These are phyloP conservation scores for Platismatia glauca DNA, from an alignment of 495 filamentous ascomycete genomes.

Conservation along the genomic window DNA sequence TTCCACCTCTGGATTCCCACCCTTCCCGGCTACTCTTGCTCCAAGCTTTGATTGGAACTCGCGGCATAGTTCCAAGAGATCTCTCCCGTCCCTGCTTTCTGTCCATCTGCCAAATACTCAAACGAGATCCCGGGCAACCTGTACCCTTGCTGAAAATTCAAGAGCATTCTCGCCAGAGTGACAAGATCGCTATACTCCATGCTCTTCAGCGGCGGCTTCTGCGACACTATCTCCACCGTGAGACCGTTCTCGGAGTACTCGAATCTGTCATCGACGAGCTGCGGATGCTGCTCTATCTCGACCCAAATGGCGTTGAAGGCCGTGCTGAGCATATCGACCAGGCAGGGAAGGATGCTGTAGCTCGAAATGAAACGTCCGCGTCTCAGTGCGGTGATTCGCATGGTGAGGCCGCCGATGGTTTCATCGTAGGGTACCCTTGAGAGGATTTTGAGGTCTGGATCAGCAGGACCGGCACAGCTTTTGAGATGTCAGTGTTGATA, in stretches of 20 bases:
- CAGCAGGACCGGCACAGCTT: background rate
- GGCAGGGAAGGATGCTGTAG: background rate
- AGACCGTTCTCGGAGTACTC: background rate
- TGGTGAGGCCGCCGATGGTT: background rate
- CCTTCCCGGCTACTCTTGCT: background rate
- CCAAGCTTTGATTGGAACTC: background rate
- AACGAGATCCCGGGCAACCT: background rate
- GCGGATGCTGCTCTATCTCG: background rate
- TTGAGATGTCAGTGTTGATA: background rate
- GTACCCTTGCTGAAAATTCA: background rate
- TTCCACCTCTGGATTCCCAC: background rate
- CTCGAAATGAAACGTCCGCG: background rate
- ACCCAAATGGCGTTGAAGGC: slow-evolving; percentile 1
- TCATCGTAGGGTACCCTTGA: background rate
- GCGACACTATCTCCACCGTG: background rate
- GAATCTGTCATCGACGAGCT: background rate
- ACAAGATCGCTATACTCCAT: slow-evolving; percentile 3
- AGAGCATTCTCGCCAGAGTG: background rate
- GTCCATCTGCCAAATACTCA: background rate
- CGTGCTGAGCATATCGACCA: background rate
- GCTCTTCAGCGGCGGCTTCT: background rate
- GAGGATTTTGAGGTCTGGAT: background rate
- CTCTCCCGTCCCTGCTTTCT: background rate
- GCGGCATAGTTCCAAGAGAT: background rate
- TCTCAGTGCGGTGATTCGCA: background rate